Percentiles rank a stretch among this genome's conserved stretches.
These are phyloP conservation scores for Trichoderma semiorbis DNA, from an alignment of 2,329 filamentous ascomycete genomes.

Conservation along the genomic window DNA sequence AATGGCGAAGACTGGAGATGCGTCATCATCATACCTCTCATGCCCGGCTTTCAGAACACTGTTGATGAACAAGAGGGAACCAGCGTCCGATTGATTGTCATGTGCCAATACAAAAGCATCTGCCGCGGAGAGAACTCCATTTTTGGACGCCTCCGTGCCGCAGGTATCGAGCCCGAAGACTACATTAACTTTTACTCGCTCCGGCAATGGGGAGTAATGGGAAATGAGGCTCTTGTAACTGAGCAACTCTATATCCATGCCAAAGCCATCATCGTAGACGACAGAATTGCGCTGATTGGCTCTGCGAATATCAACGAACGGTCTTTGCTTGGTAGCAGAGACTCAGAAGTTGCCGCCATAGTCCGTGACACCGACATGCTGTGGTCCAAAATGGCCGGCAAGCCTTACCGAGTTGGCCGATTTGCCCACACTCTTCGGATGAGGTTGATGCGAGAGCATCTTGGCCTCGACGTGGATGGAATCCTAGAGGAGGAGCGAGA, in stretches of 20 bases:
- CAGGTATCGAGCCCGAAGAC: slow-evolving; percentile 85
- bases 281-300: slow-evolving; percentile 87
- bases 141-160: slow-evolving; percentile 76
- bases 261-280: slow-evolving; percentile 94
- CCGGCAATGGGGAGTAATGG: slow-evolving; percentile 88
- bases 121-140: slow-evolving; percentile 90
- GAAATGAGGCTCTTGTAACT: slow-evolving; percentile 78
- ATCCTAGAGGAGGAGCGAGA: slow-evolving; percentile 75
- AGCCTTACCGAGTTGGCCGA: slow-evolving; percentile 83
- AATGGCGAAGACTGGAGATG: slow-evolving; percentile 89
- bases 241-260: slow-evolving; percentile 98
- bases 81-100: slow-evolving; percentile 91
- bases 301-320: slow-evolving; percentile 99
- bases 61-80: slow-evolving; percentile 92
- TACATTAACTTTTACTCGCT: slow-evolving; percentile 95
- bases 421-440: slow-evolving; percentile 92
- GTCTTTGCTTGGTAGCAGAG: slow-evolving; percentile 86
- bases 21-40: slow-evolving; percentile 85
- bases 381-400: slow-evolving; percentile 84
- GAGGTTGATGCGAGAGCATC: slow-evolving; percentile 92
- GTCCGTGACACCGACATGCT: slow-evolving; percentile 93
- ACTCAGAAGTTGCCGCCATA: slow-evolving; percentile 87
- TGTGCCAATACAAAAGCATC: slow-evolving; percentile 94
- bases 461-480: slow-evolving; percentile 92
- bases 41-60: slow-evolving; percentile 98